Evolutionary conservation across 164 flowering plant genomes (phyloP), one percentile per base, ranked within the genome.

Genomic region (Vitis cinerea): DNA sequence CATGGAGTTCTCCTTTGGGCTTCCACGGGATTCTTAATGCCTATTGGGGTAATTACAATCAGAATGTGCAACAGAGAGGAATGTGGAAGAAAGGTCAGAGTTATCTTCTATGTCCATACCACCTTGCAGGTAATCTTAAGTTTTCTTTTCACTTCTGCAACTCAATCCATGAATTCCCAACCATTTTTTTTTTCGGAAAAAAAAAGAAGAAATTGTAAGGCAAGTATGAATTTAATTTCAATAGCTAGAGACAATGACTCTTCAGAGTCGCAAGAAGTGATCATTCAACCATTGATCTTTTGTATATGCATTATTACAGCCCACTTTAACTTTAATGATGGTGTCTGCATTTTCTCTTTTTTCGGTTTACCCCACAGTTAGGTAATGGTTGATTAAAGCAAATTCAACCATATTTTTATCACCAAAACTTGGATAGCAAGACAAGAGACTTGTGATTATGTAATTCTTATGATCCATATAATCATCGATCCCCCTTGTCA

Each of bases 1-100:
- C 94, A 90, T 75, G 92, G 94, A 2, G 19, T 90, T 66, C 88
- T 90, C n/a, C 81, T 84, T 3, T 90, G 94, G 94, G 75, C 76
- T 65, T 94, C 98, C 15, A 80, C 87, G 92, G 97, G 98, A 12
- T 79, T 91, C 71, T 76, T 92, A 31, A 85, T 84, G 88, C 98
- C 98, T 67, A 8, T 85, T 69, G 98, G 96, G 50, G 80, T 92
- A 70, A 85, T 94, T 16, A 64, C 68, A 2, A 86, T 94, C 29
- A 83, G 93, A 81, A 73, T 88, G 79, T 83, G 86, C 52, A 82
- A 68, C 17, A 77, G 72, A 74, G 78, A 75, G 61, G 74, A 84
- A n/a, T 59, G 81, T 68, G 79, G 77, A 19, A 80, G 70, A 57
- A 78, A 76, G 76, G 68, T 75, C 65, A 90, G 75, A 73, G 49